A percentile compares a stretch with the other conserved stretches of the same genome.
phyloP scores from a whole-genome alignment of 2,329 filamentous ascomycete genomes.

The Fusarium goolgardi region DNA sequence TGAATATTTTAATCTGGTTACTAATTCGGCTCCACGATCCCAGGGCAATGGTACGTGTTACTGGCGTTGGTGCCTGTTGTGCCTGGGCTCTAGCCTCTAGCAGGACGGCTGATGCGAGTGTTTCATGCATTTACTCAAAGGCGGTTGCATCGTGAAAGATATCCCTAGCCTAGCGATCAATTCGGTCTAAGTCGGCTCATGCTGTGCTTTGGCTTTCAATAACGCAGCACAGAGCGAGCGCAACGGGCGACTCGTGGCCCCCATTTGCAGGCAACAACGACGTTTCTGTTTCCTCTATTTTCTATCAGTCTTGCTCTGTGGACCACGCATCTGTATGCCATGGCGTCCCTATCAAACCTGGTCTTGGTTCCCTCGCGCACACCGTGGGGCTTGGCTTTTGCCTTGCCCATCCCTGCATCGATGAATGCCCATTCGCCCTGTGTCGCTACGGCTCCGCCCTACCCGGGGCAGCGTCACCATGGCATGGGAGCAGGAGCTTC shows the following conservation, averaged over 20 bases:
- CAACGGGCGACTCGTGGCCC: constrained; percentile 30
- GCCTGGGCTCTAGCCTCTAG: constrained; percentile 24
- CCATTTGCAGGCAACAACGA: constrained; percentile 38
- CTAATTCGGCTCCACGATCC: constrained; percentile 27
- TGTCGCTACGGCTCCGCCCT: constrained; percentile 35
- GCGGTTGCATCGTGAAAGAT: constrained; percentile 34
- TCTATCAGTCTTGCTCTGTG: constrained; percentile 14
- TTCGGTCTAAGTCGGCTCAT: neutral
- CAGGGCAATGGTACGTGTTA: constrained; percentile 35
- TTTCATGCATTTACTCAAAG: constrained; percentile 39
- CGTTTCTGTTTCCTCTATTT: constrained; percentile 30
- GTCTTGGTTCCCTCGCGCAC: constrained; percentile 33
- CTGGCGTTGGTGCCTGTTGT: constrained; percentile 26
- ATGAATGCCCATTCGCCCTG: constrained; percentile 33
- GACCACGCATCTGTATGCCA: neutral
- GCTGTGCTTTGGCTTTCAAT: constrained; percentile 9
- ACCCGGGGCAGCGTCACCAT: constrained; percentile 30
- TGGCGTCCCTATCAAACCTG: constrained; percentile 11
- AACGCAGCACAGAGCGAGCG: constrained; percentile 8
- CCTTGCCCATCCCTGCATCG: constrained; percentile 34
- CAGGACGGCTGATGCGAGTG: constrained; percentile 36
- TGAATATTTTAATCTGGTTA: constrained; percentile 29
- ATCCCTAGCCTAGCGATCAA: constrained; percentile 6
- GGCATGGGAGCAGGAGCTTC: constrained; percentile 26
- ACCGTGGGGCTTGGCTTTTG: constrained; percentile 40